Evolutionary conservation across 768 basidiomycete species (phyloP).

Genomic region (Suillus variegatus): DNA sequence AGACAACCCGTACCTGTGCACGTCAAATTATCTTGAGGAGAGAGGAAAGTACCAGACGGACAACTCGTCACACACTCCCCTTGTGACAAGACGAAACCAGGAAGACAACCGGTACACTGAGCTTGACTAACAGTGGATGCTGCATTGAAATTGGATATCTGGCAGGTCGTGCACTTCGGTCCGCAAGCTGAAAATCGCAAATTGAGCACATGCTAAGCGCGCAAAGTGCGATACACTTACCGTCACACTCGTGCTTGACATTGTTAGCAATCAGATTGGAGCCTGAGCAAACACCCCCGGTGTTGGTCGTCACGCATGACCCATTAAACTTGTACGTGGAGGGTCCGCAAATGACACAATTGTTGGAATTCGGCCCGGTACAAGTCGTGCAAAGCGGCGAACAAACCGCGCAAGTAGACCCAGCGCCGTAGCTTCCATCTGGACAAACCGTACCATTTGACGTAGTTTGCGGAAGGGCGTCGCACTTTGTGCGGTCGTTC

Average conservation of each 20-base stretch:
- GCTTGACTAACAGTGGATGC: conserved; percentile 64
- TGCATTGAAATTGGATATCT: conserved; percentile 69
- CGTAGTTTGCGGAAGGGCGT: conserved; percentile 50
- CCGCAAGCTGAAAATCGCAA: conserved; percentile 61
- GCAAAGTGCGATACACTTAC: conserved; percentile 44
- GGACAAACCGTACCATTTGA: conserved; percentile 61
- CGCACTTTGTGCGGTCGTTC: conserved; percentile 68
- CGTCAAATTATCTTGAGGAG: conserved; percentile 68
- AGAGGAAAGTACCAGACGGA: conserved; percentile 72
- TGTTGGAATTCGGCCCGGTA: conserved; percentile 61
- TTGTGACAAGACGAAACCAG: conserved; percentile 70
- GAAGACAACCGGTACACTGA: conserved; percentile 78
- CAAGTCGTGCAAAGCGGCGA: conserved; percentile 73
- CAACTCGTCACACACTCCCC: conserved; percentile 73
- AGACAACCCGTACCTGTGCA: conserved; percentile 60
- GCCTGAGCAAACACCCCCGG: conserved; percentile 72
- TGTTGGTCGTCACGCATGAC: conserved; percentile 64
- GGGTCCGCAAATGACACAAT: conserved; percentile 69
- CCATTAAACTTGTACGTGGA: conserved; percentile 68
- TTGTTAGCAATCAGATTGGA: conserved; percentile 77
- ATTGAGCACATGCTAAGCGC: conserved; percentile 8
- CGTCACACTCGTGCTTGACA: conserved; percentile 80
- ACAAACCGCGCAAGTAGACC: conserved; percentile 56
- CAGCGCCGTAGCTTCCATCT: conserved; percentile 61
- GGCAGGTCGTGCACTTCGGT: conserved; percentile 77